Evolutionary conservation across 2,329 filamentous ascomycete genomes (phyloP), one percentile per base, ranked within the genome.

Genomic region (Pseudogymnoascus sp.): DNA sequence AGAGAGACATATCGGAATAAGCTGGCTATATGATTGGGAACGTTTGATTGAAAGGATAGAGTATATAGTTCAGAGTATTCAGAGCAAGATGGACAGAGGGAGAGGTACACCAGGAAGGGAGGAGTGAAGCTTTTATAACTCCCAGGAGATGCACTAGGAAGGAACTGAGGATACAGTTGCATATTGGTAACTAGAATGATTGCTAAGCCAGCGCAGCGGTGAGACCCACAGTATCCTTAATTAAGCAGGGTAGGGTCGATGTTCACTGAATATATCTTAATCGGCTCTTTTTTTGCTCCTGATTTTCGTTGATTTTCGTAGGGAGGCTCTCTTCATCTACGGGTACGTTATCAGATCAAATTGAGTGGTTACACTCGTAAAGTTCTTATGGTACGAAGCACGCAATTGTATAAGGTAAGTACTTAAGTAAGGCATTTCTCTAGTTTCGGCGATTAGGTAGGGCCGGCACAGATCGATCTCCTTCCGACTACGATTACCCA

Each of bases 1-100:
- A 65, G 64, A 67, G 21, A 19, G 67, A 38, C 67, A 69, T 70
- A 42, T 63, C 68, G 28, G 60, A 19, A 31, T 31, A 31, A 8
- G 15, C 1, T 57, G 26, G n/a, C 9, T 33, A 4, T 31, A 13
- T 13, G 2, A 13, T 33, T 57, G 26, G 26, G n/a, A 19, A 33
- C 33, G 10, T 31, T 33, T 33, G 47, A 33, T 57, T 57, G 17
- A 33, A 11, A 8, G 47, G 26, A 19, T 57, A 31, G 47, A 33
- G 26, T 9, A 8, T 33, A 33, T 33, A 17, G 10, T 10, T 57
- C 23, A 50, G n/a, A 57, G 26, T 19, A 57, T 57, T 19, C 33
- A n/a, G 47, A 57, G 26, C 28, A 33, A 13, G 47, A 33, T 57
- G 10, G 19, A 57, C 15, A 33, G 26, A 57, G 28, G 2, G n/a